These are phyloP conservation scores for Hypomontagnella monticulosa DNA, from an alignment of 495 filamentous ascomycete genomes.

Conservation along the genomic window DNA sequence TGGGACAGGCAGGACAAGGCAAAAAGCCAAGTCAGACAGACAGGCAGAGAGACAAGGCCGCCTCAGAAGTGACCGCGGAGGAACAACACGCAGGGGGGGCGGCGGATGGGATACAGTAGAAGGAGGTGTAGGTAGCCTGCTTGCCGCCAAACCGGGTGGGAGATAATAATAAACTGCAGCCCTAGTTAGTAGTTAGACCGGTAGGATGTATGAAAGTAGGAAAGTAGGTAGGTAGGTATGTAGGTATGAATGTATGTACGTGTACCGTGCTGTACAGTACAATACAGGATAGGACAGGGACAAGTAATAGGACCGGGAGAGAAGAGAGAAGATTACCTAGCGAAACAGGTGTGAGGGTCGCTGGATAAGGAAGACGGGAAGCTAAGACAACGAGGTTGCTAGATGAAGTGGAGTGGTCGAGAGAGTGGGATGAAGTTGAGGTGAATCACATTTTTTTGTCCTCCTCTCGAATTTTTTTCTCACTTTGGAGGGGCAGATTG, in stretches of 20 bases:
- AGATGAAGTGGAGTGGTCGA: slow-evolving; percentile 29
- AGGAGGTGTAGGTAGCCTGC: slow-evolving; percentile 35
- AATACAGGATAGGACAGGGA: slow-evolving; percentile 11
- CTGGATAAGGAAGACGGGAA: slow-evolving; percentile 31
- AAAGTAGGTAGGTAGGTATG: background rate
- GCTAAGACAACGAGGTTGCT: slow-evolving; percentile 38
- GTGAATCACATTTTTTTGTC: slow-evolving; percentile 28
- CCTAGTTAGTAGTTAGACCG: slow-evolving; percentile 19
- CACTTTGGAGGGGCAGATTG: slow-evolving; percentile 32
- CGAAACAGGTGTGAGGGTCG: slow-evolving; percentile 31
- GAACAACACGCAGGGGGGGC: slow-evolving; percentile 35
- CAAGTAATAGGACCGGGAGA: slow-evolving; percentile 8
- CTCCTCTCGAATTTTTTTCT: slow-evolving; percentile 12
- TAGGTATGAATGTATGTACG: slow-evolving; percentile 18
- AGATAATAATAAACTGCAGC: slow-evolving; percentile 39
- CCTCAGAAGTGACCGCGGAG: slow-evolving; percentile 42
- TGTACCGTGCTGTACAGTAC: slow-evolving; percentile 28
- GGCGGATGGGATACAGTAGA: slow-evolving; percentile 16
- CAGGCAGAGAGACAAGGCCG: slow-evolving; percentile 47
- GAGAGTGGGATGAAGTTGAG: slow-evolving; percentile 41
- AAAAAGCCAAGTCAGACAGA: slow-evolving; percentile 8
- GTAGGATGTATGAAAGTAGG: slow-evolving; percentile 4
- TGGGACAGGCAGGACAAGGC: slow-evolving; percentile 36
- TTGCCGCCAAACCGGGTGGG: slow-evolving; percentile 40
- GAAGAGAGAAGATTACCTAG: slow-evolving; percentile 1